Percentiles rank a stretch among this genome's conserved stretches.
Evolutionary conservation across 2,329 filamentous ascomycete species (phyloP).

Genomic region (Zasmidium citrigriseum): DNA sequence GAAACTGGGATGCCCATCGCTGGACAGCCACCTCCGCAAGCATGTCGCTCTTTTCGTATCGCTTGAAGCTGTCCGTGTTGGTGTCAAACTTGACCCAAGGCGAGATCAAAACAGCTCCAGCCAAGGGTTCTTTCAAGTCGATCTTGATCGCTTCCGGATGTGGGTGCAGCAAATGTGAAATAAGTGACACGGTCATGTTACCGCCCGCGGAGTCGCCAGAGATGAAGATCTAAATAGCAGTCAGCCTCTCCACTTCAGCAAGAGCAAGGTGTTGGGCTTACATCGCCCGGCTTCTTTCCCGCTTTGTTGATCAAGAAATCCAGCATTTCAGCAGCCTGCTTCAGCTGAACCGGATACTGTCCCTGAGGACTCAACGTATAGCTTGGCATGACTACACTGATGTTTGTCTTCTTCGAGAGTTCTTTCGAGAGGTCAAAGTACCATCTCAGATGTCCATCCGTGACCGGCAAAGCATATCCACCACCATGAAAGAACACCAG

Average conservation of each 20-base stretch:
- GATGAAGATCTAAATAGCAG: conserved; percentile 43
- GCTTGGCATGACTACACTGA: conserved; percentile 55
- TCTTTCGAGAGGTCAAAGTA: conserved; percentile 46
- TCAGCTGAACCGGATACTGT: conserved; percentile 51
- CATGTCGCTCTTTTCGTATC: conserved; percentile 55
- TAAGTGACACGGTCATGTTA: conserved; percentile 48
- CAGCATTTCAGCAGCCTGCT: conserved; percentile 49
- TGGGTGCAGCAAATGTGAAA: conserved; percentile 58
- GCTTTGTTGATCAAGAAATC: conserved; percentile 43
- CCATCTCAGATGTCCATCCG: conserved; percentile 52
- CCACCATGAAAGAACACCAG: conserved; percentile 55
- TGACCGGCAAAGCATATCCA: conserved; percentile 55
- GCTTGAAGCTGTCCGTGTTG: conserved; percentile 42
- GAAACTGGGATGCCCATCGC: conserved; percentile 52
- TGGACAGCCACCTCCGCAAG: conserved; percentile 44
- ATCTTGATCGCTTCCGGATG: conserved; percentile 50
- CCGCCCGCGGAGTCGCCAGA: conserved; percentile 57
- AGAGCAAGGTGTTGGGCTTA: conserved; percentile 12
- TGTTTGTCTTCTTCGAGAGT: conserved; percentile 42
- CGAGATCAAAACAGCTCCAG: conserved; percentile 55
- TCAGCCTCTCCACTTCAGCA: neutral
- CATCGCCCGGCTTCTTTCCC: conserved; percentile 37
- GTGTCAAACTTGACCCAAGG: conserved; percentile 60
- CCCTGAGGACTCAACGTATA: conserved; percentile 56
- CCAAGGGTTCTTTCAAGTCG: conserved; percentile 45